Conservation (phyloP, 495 filamentous ascomycete genomes). For the Tuber calosporum region DNA sequence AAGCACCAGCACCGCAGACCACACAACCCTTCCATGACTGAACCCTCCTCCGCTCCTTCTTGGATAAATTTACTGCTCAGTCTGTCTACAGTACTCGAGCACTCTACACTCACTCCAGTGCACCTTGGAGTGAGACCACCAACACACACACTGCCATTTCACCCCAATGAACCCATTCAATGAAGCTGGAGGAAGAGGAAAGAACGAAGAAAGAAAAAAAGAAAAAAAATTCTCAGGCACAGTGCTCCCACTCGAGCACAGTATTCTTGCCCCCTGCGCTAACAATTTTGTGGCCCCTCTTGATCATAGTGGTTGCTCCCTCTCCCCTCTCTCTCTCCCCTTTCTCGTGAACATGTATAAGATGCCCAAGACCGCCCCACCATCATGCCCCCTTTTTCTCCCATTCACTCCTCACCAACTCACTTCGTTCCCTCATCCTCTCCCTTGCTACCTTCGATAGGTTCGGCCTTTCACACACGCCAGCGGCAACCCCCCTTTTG, state of each 20-base stretch:
- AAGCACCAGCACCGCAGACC: neutral
- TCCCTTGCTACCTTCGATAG: constrained; percentile 36
- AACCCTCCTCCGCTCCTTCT: too few relatives aligned
- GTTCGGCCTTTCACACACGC: constrained; percentile 36
- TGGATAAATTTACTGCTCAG: too few relatives aligned
- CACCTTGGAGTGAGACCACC: neutral
- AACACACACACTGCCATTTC: neutral
- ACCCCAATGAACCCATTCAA: neutral
- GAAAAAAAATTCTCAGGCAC: neutral
- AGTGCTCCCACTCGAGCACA: neutral
- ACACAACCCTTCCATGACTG: neutral
- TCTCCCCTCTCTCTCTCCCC: neutral
- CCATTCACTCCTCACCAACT: constrained; percentile 17
- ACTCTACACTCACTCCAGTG: too few relatives aligned
- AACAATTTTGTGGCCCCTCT: neutral
- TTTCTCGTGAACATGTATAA: constrained; percentile 14
- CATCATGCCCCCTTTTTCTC: neutral
- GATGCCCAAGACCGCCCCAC: constrained; percentile 15
- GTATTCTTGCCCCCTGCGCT: too few relatives aligned
- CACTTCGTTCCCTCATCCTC: constrained; percentile 21
- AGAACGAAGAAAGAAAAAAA: neutral
- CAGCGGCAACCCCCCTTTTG: constrained; percentile 35
- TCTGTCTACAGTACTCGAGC: too few relatives aligned
- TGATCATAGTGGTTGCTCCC: neutral
- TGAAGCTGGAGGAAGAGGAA: neutral